phyloP scores from a whole-genome alignment of 1,139 yeast genomes.

The Taphrina deformans region DNA sequence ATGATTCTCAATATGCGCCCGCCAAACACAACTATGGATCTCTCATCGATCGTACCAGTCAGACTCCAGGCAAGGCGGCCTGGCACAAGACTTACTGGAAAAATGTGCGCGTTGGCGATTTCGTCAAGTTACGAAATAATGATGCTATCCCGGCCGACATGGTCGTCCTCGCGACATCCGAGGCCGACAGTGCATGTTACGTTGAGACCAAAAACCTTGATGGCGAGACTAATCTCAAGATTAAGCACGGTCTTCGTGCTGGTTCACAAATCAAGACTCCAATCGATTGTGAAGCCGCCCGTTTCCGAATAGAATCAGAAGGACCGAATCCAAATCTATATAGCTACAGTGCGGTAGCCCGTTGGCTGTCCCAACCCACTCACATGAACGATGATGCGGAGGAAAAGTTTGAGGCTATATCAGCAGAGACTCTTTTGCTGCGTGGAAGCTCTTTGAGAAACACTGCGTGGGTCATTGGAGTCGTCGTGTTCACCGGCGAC shows the following conservation, averaged over 20 bases:
- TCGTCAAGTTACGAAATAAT: constrained; percentile 76
- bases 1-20: constrained; percentile 12
- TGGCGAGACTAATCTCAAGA: constrained; percentile 92
- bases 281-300: constrained; percentile 68
- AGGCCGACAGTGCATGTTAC: constrained; percentile 85
- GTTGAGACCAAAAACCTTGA: constrained; percentile 93
- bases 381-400: constrained; percentile 38
- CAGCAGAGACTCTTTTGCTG: constrained; percentile 73
- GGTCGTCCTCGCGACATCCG: constrained; percentile 75
- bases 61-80: constrained; percentile 47
- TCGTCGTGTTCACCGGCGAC: constrained; percentile 83
- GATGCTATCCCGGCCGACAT: constrained; percentile 95
- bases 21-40: constrained; percentile 30
- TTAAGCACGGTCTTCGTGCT: constrained; percentile 69
- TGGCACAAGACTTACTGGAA: constrained; percentile 84
- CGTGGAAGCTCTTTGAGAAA: constrained; percentile 92
- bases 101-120: constrained; percentile 83
- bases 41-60: constrained; percentile 45
- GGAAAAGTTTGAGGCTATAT: constrained; percentile 62
- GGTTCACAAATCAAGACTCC: constrained; percentile 67
- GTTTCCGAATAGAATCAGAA: constrained; percentile 86
- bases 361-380: constrained; percentile 50
- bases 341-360: constrained; percentile 80
- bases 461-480: constrained; percentile 90
- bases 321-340: constrained; percentile 84